phyloP scores from a whole-genome alignment of 768 basidiomycete genomes.

The Collybia mongolica region DNA sequence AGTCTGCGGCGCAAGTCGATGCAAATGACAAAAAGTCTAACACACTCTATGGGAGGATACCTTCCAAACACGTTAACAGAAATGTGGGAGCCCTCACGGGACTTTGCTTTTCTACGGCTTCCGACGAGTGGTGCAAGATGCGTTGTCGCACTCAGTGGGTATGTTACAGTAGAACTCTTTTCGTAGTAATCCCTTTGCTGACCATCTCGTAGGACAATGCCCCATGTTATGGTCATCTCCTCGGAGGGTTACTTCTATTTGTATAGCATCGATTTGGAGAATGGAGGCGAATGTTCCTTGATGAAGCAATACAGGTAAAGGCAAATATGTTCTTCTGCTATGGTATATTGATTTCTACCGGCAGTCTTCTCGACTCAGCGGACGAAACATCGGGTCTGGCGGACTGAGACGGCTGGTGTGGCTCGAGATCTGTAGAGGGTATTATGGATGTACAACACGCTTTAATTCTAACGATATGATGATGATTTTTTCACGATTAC shows the following conservation, averaged over 20 bases:
- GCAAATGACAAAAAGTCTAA: slow-evolving; percentile 72
- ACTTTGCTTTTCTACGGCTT: slow-evolving; percentile 88
- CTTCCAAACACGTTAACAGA: slow-evolving; percentile 89
- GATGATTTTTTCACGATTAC: too few relatives aligned
- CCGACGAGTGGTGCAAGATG: slow-evolving; percentile 78
- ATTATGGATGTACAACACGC: too few relatives aligned
- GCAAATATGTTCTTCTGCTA: not conserved
- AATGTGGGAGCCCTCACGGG: slow-evolving; percentile 95
- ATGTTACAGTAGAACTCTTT: slow-evolving; percentile 26
- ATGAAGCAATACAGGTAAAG: slow-evolving; percentile 87
- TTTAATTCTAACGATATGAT: too few relatives aligned
- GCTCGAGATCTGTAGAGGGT: too few relatives aligned
- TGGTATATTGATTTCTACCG: not conserved
- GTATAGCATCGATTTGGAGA: slow-evolving; percentile 94
- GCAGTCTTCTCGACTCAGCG: slow-evolving; percentile 32
- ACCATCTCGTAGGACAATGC: slow-evolving; percentile 64
- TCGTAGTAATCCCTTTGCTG: not conserved
- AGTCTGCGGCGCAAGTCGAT: slow-evolving; percentile 67
- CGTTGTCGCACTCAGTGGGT: slow-evolving; percentile 90
- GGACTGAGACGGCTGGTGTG: slow-evolving; percentile 3
- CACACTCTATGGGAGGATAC: slow-evolving; percentile 80
- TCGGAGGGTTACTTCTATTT: slow-evolving; percentile 95
- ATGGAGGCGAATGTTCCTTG: slow-evolving; percentile 91
- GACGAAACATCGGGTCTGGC: slow-evolving; percentile 20
- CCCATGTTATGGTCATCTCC: slow-evolving; percentile 96